Base-by-base conservation (phyloP, 2,329 filamentous ascomycete genomes). In the Nothophoma quercina region DNA sequence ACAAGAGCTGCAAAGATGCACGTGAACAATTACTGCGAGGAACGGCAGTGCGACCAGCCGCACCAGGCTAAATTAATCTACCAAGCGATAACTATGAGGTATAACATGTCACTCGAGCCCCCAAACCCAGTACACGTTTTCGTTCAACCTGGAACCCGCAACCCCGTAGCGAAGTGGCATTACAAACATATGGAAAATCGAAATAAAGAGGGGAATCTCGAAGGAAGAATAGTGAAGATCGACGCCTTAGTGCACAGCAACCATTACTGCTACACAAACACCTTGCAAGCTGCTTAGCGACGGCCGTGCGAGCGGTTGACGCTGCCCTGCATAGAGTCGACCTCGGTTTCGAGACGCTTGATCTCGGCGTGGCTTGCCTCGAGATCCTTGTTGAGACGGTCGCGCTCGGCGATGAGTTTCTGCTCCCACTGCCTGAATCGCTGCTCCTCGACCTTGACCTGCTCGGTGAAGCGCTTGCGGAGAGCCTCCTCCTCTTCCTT, bases 371-470 rank as follows among this genome's bases (percentile, higher is more conserved):
- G 96, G 65, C 93, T 98, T 78, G 91, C 90, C 83, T 99, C 95
- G 77, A 99, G 86, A 74, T 99, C 95, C 87, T 99, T 99, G 88
- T 99, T 99, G 81, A 99, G 87, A 69, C 95, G 91, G 78, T 99
- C 96, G 78, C 95, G 89, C 86, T 99, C 95, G 60, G 91, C 88
- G 72, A 99, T 99, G 77, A 99, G 90, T 86, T 98, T 98, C 87
- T 99, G 95, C 83, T 99, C 95, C 95, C 95, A 99, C 81, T 96
- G 90, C 79, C 96, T 88, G 88, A 99, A 99, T 64, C 95, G 88
- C 82, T 96, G 92, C 82, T 99, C 95, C 83, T 99, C 96, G 72
- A 99, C 90, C 90, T 99, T 99, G 83, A 99, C 95, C 79, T 99
- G 95, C 83, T 99, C 95, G 67, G 95, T 99, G 81, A 99, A 99